phyloP scores from a whole-genome alignment of 139 green algal species.

The Chlamydomonas sp. region DNA sequence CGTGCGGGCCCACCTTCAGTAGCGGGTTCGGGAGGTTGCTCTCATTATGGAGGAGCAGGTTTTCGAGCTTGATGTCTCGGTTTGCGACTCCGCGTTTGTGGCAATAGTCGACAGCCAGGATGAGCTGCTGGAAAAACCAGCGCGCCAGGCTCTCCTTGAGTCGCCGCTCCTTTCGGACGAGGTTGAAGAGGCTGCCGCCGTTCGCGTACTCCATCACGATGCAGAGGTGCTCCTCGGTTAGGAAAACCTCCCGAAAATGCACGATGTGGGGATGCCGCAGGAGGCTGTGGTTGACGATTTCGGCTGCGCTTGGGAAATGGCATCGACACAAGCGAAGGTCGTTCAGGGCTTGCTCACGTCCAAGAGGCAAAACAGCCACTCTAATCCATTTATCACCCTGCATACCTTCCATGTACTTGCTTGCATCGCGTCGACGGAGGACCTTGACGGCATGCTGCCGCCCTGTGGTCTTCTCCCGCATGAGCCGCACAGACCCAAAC shows the following conservation, averaged over 20 bases:
- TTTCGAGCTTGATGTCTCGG: constrained; percentile 97
- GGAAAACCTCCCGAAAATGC: constrained; percentile 93
- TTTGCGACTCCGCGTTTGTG: constrained; percentile 74
- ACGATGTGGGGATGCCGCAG: constrained; percentile 96
- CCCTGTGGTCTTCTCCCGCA: constrained; percentile 66
- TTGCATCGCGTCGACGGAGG: constrained; percentile 42
- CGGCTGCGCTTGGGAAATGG: constrained; percentile 19
- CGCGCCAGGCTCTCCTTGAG: constrained; percentile 88
- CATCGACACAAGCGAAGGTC: too few species aligned
- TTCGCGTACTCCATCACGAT: constrained; percentile 93
- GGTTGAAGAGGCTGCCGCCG: constrained; percentile 92
- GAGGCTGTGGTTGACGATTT: constrained; percentile 95
- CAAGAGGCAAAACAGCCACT: too few species aligned
- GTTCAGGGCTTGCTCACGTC: too few species aligned
- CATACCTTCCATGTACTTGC: constrained; percentile 52
- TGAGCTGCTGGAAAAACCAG: constrained; percentile 92
- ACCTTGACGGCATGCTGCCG: constrained; percentile 63
- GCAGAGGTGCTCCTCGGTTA: constrained; percentile 59
- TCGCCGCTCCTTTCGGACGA: constrained; percentile 82
- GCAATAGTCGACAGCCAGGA: constrained; percentile 95
- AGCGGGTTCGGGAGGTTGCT: constrained; percentile 76
- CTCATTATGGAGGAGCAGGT: constrained; percentile 91
- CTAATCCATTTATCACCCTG: too few species aligned
- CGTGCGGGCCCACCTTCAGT: constrained; percentile 71
- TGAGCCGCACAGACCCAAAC: constrained; percentile 87